Conservation (phyloP, 805 yeast species). For the Metschnikowia arizonensis region DNA sequence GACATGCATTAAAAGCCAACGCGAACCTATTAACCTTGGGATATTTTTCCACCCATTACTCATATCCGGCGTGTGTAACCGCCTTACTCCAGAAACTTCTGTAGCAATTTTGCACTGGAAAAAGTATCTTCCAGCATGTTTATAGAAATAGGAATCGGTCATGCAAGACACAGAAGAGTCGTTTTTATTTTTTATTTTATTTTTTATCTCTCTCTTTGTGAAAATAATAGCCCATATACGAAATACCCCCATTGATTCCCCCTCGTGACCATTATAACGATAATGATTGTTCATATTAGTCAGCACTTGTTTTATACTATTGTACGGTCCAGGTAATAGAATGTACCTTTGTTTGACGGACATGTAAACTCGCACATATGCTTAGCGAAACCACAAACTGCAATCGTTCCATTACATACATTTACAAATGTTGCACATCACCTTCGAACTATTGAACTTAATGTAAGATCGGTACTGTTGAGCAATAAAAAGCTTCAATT, state of each 20-base stretch:
- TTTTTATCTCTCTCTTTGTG: too few species aligned
- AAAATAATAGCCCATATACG: neutral
- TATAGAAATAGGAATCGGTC: neutral
- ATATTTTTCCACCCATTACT: neutral
- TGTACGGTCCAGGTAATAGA: neutral
- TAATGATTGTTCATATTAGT: neutral
- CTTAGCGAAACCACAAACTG: constrained; percentile 1
- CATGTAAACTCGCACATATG: neutral
- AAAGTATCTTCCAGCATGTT: neutral
- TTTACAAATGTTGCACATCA: neutral
- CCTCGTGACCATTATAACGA: neutral
- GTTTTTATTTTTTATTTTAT: neutral
- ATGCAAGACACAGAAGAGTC: neutral
- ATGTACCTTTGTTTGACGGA: neutral
- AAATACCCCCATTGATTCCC: neutral
- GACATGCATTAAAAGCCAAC: neutral
- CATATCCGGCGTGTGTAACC: neutral
- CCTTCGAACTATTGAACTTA: neutral
- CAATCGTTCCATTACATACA: neutral
- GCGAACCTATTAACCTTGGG: neutral
- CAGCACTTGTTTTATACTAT: neutral
- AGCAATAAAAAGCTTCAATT: constrained; percentile 1
- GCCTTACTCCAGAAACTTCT: neutral
- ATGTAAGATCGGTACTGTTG: neutral
- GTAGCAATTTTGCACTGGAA: neutral